phyloP scores from a whole-genome alignment of 306 rosid genomes.

The Fragaria ananassa region DNA sequence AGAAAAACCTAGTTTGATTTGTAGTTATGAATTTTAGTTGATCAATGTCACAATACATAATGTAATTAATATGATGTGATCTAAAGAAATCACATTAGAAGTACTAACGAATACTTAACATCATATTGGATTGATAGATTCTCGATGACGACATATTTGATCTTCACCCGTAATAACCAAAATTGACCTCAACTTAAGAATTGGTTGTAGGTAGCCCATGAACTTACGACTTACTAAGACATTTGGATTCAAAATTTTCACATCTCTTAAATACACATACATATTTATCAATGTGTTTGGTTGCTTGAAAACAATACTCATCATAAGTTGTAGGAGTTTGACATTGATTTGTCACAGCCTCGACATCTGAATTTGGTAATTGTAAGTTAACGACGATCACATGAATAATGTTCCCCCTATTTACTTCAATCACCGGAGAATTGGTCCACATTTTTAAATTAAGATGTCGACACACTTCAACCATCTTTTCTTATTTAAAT shows the following conservation, averaged over 20 bases:
- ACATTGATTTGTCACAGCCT: constrained; percentile 45
- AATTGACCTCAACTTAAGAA: not conserved
- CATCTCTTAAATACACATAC: not conserved
- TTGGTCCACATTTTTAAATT: constrained; percentile 75
- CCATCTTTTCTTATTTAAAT: not conserved
- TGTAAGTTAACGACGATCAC: constrained; percentile 83
- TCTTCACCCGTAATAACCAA: not conserved
- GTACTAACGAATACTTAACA: not conserved
- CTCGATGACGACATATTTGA: not conserved
- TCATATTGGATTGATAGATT: not conserved
- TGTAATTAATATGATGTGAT: not conserved
- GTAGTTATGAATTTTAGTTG: not conserved
- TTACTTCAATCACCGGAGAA: constrained; percentile 70
- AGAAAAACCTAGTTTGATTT: no score
- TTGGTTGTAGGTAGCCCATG: not conserved
- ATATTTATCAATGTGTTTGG: not conserved
- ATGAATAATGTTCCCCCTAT: constrained; percentile 91
- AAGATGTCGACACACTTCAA: constrained; percentile 60
- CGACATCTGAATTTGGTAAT: constrained; percentile 73
- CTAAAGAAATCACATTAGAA: not conserved
- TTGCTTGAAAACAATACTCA: not conserved
- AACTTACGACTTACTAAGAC: not conserved
- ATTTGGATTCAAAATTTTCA: not conserved
- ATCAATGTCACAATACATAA: no score
- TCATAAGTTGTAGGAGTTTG: constrained; percentile 38